These are phyloP conservation scores for Dothistroma septosporum DNA, from an alignment of 2,329 filamentous ascomycete species.

Conservation along the genomic window DNA sequence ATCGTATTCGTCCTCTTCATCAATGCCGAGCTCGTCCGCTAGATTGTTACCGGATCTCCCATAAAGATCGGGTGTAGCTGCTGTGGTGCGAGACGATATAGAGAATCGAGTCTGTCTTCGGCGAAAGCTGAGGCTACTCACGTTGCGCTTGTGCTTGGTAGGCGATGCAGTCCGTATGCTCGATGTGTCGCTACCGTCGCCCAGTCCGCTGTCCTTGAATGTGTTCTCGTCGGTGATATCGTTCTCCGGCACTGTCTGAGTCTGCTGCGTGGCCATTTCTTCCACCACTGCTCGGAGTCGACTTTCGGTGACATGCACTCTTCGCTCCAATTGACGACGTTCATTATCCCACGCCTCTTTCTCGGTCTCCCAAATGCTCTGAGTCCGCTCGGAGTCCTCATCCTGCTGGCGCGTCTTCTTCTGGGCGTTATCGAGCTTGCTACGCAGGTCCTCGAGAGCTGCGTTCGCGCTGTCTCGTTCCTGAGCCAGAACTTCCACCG, in stretches of 20 bases:
- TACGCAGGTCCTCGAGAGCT: slow-evolving; percentile 65
- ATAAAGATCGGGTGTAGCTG: slow-evolving; percentile 46
- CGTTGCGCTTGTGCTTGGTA: slow-evolving; percentile 32
- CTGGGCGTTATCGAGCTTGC: slow-evolving; percentile 70
- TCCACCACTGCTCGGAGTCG: slow-evolving; percentile 79
- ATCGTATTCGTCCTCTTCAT: slow-evolving; percentile 67
- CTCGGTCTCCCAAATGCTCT: slow-evolving; percentile 78
- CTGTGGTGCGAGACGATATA: slow-evolving; percentile 21
- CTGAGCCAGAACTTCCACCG: slow-evolving; percentile 73
- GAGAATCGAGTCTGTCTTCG: slow-evolving; percentile 23
- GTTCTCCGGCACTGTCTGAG: slow-evolving; percentile 32
- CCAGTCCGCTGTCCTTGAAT: slow-evolving; percentile 55
- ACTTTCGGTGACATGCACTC: slow-evolving; percentile 83
- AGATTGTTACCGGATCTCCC: slow-evolving; percentile 68
- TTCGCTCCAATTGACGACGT: slow-evolving; percentile 74
- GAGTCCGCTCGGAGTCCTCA: slow-evolving; percentile 73
- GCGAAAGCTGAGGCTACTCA: slow-evolving; percentile 30
- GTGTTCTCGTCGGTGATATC: slow-evolving; percentile 55
- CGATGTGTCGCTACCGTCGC: slow-evolving; percentile 60
- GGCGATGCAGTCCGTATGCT: slow-evolving; percentile 57
- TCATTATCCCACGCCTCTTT: slow-evolving; percentile 82
- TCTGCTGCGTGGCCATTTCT: slow-evolving; percentile 71
- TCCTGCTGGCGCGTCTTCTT: slow-evolving; percentile 76
- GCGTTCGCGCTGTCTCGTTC: slow-evolving; percentile 84
- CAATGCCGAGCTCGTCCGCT: slow-evolving; percentile 86